Conservation (phyloP, 2,329 filamentous ascomycete genomes). For the Colletotrichum phormii region DNA sequence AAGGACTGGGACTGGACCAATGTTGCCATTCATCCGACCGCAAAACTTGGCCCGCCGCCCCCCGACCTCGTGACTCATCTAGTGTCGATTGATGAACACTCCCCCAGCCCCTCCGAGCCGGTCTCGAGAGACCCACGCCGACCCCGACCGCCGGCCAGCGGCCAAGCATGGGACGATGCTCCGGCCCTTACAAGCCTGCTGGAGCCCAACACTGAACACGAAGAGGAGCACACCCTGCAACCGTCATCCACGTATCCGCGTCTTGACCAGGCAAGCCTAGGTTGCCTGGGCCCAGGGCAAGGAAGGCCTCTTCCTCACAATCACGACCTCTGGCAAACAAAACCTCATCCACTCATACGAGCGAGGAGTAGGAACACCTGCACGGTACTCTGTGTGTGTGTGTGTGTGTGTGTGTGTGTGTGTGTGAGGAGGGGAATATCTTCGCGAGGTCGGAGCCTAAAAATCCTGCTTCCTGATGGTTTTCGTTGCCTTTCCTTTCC, state of each 20-base stretch:
- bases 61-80: constrained; percentile 30
- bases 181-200: constrained; percentile 7
- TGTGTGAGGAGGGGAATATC: neutral
- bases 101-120: constrained; percentile 28
- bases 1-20: neutral
- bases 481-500: neutral
- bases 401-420: no score
- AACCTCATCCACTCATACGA: neutral
- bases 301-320: neutral
- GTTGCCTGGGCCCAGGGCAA: no score
- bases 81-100: neutral
- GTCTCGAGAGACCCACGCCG: constrained; percentile 28
- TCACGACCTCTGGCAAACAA: constrained; percentile 2
- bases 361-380: neutral
- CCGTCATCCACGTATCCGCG: neutral
- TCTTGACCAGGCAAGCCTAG: neutral
- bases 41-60: neutral
- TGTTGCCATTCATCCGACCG: constrained; percentile 13
- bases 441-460: constrained; percentile 29
- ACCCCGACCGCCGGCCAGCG: constrained; percentile 26
- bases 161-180: neutral
- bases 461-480: constrained; percentile 32
- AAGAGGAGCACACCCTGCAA: neutral
- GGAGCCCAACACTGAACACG: neutral
- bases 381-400: no score